Evolutionary conservation across 108 stramenopile genomes (phyloP), one percentile per base, ranked within the genome.

Genomic region (Poteriospumella lacustris): DNA sequence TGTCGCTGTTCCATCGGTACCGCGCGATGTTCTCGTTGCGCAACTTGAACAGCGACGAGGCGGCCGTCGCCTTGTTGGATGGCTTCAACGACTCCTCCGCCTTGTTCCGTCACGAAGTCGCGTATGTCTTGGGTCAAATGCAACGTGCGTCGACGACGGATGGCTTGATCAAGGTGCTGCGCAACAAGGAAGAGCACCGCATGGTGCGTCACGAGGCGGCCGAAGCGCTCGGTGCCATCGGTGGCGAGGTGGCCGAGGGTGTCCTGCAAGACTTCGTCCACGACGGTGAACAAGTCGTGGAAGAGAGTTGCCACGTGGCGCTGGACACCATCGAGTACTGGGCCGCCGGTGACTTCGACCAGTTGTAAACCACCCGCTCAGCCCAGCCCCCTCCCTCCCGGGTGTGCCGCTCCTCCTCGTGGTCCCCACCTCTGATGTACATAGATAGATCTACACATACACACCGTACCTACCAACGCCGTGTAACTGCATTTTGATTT

Each of bases 21-120:
- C 90, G 95, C 42, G 96, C 96, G 68, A 97, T 99, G 96, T 99
- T 99, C 80, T 90, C 92, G 2, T 76, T 99, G 34, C 88, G 99
- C 40, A 97, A 99, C 88, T 83, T 89, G 15, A 93, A 91, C 39
- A 92, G 87, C 24, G 88, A 78, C 68, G 91, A 88, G 52, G 85
- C 91, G 1, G 95, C 94, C 33, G 68, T 82, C 60, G 88, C 93
- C 76, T 86, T 99, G 29, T 84, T 93, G 15, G 77, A 80, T 29
- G 93, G 92, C 33, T 64, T 85, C 42, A 94, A 94, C 68, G 81
- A 85, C 3, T 85, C 85, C 40, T 91, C 87, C 59, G 89, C 97
- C 0, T 81, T 99, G 26, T 86, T 98, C 60, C 88, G 97, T 58
- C 99, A 99, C 89, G 99, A 99, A 86, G 95, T 98, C 43, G 99